phyloP scores from a whole-genome alignment of 2,329 filamentous ascomycete species.

The Graphilbum sp. region DNA sequence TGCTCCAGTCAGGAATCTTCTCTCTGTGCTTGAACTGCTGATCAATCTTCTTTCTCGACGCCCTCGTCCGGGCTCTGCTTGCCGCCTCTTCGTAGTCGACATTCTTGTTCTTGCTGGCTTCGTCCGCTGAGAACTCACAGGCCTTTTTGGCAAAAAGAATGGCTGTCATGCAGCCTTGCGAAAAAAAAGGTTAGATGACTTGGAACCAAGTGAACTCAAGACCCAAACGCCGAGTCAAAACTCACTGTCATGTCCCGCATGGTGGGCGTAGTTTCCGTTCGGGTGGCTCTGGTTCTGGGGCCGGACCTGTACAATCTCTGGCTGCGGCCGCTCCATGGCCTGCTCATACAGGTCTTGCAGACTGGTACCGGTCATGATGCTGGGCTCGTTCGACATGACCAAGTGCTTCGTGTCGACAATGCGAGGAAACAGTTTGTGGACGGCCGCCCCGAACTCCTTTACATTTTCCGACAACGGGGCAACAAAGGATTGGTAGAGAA shows the following conservation, averaged over 20 bases:
- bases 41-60: too few species aligned
- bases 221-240: not conserved
- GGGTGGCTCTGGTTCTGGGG: slow-evolving; percentile 4
- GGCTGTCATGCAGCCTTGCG: slow-evolving; percentile 26
- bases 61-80: too few species aligned
- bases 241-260: slow-evolving; percentile 44
- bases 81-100: not conserved
- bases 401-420: slow-evolving; percentile 55
- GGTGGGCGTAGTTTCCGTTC: slow-evolving; percentile 21
- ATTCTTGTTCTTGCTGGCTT: not conserved
- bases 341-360: slow-evolving; percentile 8
- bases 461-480: slow-evolving; percentile 36
- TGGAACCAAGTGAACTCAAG: not conserved
- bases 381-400: slow-evolving; percentile 34
- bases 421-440: slow-evolving; percentile 29
- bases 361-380: not conserved
- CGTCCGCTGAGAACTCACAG: slow-evolving; percentile 2
- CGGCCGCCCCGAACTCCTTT: slow-evolving; percentile 30
- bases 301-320: not conserved
- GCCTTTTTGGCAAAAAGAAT: slow-evolving; percentile 20
- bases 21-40: too few species aligned
- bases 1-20: slow-evolving; percentile 11
- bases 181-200: not conserved
- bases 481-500: slow-evolving; percentile 47
- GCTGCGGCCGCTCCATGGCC: not conserved